Conservation (phyloP, 2,329 filamentous ascomycete genomes). For the Exophiala calicioides region DNA sequence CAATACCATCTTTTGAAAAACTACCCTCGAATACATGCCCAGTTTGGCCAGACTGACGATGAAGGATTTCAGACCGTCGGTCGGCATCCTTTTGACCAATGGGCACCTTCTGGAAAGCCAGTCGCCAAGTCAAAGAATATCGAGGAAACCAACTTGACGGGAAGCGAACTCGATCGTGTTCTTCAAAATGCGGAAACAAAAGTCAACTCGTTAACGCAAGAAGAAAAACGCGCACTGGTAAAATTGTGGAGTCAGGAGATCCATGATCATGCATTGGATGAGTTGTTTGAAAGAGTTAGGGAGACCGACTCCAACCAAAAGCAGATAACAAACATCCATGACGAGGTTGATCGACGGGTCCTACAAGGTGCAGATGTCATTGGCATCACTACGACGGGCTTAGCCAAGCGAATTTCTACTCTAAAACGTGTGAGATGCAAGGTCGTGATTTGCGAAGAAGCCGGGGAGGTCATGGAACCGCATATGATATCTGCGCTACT, state of each 20-base stretch:
- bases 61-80: conserved; percentile 3
- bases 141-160: too few relatives aligned
- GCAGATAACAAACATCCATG: conserved; percentile 4
- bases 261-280: conserved; percentile 49
- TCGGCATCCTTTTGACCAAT: conserved; percentile 4
- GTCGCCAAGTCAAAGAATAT: too few relatives aligned
- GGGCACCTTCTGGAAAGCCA: not conserved
- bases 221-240: conserved; percentile 10
- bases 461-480: conserved; percentile 46
- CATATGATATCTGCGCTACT: conserved; percentile 45
- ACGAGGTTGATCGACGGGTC: conserved; percentile 25
- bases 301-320: conserved; percentile 47
- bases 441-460: conserved; percentile 47
- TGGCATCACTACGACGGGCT: conserved; percentile 56
- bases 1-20: conserved; percentile 2
- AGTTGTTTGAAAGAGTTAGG: conserved; percentile 42
- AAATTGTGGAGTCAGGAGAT: conserved; percentile 36
- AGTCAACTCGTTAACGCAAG: conserved; percentile 3
- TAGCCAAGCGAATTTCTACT: conserved; percentile 50
- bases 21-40: not conserved
- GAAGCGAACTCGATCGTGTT: conserved; percentile 8
- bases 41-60: conserved; percentile 6
- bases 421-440: conserved; percentile 47
- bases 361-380: conserved; percentile 50
- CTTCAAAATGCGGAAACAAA: conserved; percentile 7